These are phyloP conservation scores for Kregervanrija fluxuum DNA, from an alignment of 805 yeast genomes.

Conservation along the genomic window DNA sequence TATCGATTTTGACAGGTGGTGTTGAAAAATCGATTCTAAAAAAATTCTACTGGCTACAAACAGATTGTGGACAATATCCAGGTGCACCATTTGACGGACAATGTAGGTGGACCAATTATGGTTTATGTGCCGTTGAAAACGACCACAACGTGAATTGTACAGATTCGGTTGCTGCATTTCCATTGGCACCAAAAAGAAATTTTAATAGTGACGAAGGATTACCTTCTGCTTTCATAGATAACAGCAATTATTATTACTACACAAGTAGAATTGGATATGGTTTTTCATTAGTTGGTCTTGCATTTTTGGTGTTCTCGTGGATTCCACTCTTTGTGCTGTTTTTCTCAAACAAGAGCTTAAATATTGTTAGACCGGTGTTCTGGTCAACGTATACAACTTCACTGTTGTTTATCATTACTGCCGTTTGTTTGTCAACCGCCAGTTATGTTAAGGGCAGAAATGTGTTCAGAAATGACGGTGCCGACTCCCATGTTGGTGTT, in stretches of 20 bases:
- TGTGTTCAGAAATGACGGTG: conserved; percentile 38
- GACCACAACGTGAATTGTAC: conserved; percentile 45
- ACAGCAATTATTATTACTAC: conserved; percentile 52
- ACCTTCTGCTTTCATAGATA: conserved; percentile 44
- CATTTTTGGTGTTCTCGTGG: conserved; percentile 45
- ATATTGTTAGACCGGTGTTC: neutral
- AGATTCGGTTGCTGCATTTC: conserved; percentile 60
- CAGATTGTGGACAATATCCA: conserved; percentile 53
- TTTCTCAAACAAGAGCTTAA: neutral
- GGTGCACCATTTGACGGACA: conserved; percentile 38
- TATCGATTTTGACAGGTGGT: conserved; percentile 62
- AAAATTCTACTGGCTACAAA: conserved; percentile 73
- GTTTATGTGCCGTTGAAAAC: conserved; percentile 39
- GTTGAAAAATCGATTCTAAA: conserved; percentile 41
- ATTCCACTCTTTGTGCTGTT: conserved; percentile 25
- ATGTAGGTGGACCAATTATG: conserved; percentile 77
- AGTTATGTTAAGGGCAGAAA: conserved; percentile 47
- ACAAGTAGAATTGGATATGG: conserved; percentile 64
- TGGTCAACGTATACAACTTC: conserved; percentile 22
- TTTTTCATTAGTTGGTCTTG: conserved; percentile 50
- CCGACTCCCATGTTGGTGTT: conserved; percentile 36
- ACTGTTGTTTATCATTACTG: conserved; percentile 35
- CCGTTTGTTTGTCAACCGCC: conserved; percentile 46
- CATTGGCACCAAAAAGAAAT: conserved; percentile 76
- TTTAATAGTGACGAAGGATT: conserved; percentile 44